Evolutionary conservation across 352 stramenopile species (phyloP), one percentile per base, ranked within the genome.

Genomic region (Peronosclerospora sorghi): DNA sequence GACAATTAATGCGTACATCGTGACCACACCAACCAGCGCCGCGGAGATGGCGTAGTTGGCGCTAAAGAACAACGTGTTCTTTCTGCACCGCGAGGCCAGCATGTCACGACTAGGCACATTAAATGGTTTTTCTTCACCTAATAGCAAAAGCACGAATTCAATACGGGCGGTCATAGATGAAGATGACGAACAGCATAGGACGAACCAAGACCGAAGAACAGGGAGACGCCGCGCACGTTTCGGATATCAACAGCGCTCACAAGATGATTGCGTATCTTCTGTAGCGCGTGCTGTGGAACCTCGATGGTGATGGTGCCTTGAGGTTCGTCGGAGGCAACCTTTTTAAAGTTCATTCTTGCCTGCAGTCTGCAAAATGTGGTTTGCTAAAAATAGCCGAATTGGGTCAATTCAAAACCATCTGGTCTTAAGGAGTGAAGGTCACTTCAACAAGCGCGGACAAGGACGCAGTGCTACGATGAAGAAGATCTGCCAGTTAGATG

Each of bases 91-190:
- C 13, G 67, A 56, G 13, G 73, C 65, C 24, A 83, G 45, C n/a
- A 68, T 61, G 7, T 87, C 73, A 18, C 76, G 69, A 28, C 48
- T 63, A 18, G 79, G 79, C 9, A 92, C 50, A 45, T 89, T 86
- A 45, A 92, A 92, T 2, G 79, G 76, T 59, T 92, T 92, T 48
- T 83, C 76, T 53, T 92, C 74, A 18, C 79, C 75, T 84, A 19
- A 13, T 34, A 41, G 23, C 5, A 15, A 38, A 13, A 21, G 0
- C 19, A 32, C 13, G 5, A 6, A 14, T 9, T 35, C n/a, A 35
- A 13, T 35, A 14, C 30, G 13, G 12, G 12, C n/a, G 12, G 18
- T 19, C 7, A 20, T 4, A 7, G 9, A 35, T 40, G 15, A 32
- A n/a, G 38, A n/a, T 5, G 8, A 8, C 26, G 13, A 32, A 20